phyloP scores from a whole-genome alignment of 2,329 filamentous ascomycete genomes.

The Didymella arachidicola region DNA sequence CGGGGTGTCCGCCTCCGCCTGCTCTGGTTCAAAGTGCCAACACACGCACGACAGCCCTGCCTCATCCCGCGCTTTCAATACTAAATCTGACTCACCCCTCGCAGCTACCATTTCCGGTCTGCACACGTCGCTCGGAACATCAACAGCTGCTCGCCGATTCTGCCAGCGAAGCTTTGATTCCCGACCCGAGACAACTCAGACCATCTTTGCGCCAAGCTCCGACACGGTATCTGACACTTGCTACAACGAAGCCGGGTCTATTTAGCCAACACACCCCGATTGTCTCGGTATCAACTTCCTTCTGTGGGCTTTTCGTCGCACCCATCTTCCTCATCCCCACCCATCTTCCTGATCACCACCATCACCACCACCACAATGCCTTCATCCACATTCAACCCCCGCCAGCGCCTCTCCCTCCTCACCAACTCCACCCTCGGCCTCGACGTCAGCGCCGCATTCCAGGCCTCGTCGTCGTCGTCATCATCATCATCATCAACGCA shows the following conservation, averaged over 20 bases:
- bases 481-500: neutral
- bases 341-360: neutral
- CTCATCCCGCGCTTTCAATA: constrained; percentile 29
- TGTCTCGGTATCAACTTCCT: constrained; percentile 1
- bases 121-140: constrained; percentile 34
- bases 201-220: constrained; percentile 30
- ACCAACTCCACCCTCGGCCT: constrained; percentile 52
- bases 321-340: too few species aligned
- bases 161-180: constrained; percentile 42
- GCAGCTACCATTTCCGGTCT: constrained; percentile 34
- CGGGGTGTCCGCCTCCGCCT: constrained; percentile 33
- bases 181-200: constrained; percentile 45
- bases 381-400: constrained; percentile 43
- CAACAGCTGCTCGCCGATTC: constrained; percentile 36
- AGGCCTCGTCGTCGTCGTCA: constrained; percentile 37
- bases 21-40: constrained; percentile 34
- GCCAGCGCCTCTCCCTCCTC: constrained; percentile 53
- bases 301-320: constrained; percentile 1
- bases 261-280: constrained; percentile 4
- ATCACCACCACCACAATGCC: constrained; percentile 36
- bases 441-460: constrained; percentile 52
- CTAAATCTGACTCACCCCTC: constrained; percentile 50
- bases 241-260: neutral
- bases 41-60: constrained; percentile 44
- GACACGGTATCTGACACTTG: constrained; percentile 24